A percentile compares a stretch with the other conserved stretches of the same genome.
phyloP scores from a whole-genome alignment of 2,329 filamentous ascomycete species.

The Davidsoniella australis region DNA sequence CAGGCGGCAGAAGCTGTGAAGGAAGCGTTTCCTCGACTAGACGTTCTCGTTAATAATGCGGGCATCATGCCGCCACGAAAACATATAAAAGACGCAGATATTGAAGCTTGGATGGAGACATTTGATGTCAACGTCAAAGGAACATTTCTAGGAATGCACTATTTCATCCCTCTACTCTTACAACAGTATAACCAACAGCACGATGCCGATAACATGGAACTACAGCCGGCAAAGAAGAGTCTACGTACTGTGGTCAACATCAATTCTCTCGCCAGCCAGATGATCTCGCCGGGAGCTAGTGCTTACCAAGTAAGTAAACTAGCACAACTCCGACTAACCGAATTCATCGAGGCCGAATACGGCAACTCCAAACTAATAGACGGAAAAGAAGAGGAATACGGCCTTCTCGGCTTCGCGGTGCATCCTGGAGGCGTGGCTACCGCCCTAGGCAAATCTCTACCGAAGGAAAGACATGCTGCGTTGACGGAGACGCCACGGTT shows the following conservation, averaged over 20 bases:
- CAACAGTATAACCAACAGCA: constrained; percentile 15
- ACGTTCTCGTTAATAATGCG: constrained; percentile 28
- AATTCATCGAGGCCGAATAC: constrained; percentile 31
- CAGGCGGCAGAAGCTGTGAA: constrained; percentile 17
- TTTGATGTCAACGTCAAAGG: constrained; percentile 36
- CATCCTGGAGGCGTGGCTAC: constrained; percentile 26
- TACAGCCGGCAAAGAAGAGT: not conserved
- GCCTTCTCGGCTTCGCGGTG: constrained; percentile 24
- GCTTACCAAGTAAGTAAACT: constrained; percentile 32
- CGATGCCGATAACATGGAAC: constrained; percentile 16
- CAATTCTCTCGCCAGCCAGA: constrained; percentile 25
- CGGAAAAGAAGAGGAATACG: constrained; percentile 17
- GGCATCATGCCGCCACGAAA: constrained; percentile 23
- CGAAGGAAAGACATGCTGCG: constrained; percentile 1
- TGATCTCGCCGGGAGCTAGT: constrained; percentile 20
- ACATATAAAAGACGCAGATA: constrained; percentile 21
- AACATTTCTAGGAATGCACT: constrained; percentile 25
- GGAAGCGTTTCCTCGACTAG: constrained; percentile 20
- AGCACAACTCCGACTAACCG: constrained; percentile 30
- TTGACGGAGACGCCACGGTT: constrained; percentile 24
- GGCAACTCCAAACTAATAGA: constrained; percentile 4
- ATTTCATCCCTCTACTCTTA: constrained; percentile 32
- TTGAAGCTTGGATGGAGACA: constrained; percentile 28
- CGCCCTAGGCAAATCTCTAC: constrained; percentile 15
- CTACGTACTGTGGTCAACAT: constrained; percentile 26